phyloP scores from a whole-genome alignment of 2,329 filamentous ascomycete genomes.

The Colletotrichum kahawae region DNA sequence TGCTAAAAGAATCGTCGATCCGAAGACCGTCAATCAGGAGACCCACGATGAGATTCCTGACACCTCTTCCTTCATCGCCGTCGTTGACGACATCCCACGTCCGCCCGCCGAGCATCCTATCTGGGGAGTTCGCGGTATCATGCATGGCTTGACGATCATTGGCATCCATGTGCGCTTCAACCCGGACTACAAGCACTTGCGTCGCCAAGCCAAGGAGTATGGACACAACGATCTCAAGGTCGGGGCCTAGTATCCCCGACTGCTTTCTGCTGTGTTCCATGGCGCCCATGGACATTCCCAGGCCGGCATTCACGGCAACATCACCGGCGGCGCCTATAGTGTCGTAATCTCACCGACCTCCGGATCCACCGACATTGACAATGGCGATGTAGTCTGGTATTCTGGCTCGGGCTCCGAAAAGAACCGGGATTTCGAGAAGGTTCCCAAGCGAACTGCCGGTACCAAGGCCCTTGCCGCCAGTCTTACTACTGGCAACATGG shows the following conservation, averaged over 20 bases:
- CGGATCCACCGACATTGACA: too few relatives aligned
- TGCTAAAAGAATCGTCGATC: neutral
- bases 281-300: constrained; percentile 56
- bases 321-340: constrained; percentile 52
- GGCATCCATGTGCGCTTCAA: constrained; percentile 21
- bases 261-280: constrained; percentile 53
- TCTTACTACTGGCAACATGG: constrained; percentile 5
- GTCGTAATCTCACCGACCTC: constrained; percentile 51
- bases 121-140: constrained; percentile 33
- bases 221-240: constrained; percentile 37
- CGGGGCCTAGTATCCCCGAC: constrained; percentile 59
- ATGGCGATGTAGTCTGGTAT: constrained; percentile 28
- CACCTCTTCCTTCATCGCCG: neutral
- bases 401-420: constrained; percentile 28
- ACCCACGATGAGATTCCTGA: neutral
- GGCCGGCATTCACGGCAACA: constrained; percentile 56
- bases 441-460: neutral
- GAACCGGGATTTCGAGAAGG: constrained; percentile 12
- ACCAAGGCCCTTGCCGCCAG: constrained; percentile 17
- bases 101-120: constrained; percentile 27
- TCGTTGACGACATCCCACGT: neutral
- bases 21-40: too few relatives aligned
- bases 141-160: constrained; percentile 28
- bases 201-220: constrained; percentile 19
- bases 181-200: neutral